Evolutionary conservation across 208 protist genomes (phyloP).

Genomic region (Phytomonas francai): DNA sequence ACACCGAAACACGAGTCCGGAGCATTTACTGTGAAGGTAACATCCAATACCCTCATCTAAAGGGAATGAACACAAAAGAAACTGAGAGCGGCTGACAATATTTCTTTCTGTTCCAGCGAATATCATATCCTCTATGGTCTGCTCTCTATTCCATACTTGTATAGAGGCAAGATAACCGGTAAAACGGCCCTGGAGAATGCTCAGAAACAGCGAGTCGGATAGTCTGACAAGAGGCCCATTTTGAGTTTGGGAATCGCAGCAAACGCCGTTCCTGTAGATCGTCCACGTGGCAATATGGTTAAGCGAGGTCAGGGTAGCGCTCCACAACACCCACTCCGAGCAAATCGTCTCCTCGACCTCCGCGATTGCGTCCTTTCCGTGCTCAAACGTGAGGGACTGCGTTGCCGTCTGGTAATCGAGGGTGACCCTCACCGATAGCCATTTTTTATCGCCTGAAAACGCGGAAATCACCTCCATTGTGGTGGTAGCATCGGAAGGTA

Average conservation of each 20-base stretch:
- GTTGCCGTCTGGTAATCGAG: constrained; percentile 32
- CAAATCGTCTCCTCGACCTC: constrained; percentile 59
- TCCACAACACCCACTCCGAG: constrained; percentile 62
- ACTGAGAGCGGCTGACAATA: constrained; percentile 20
- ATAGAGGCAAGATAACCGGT: constrained; percentile 27
- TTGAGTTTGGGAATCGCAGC: constrained; percentile 30
- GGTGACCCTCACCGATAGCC: constrained; percentile 39
- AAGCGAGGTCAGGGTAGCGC: constrained; percentile 42
- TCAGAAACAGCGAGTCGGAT: constrained; percentile 8
- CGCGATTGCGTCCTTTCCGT: constrained; percentile 49
- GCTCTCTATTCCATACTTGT: constrained; percentile 41
- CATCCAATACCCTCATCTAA: constrained; percentile 68
- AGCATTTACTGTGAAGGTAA: constrained; percentile 36
- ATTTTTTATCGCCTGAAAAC: constrained; percentile 35
- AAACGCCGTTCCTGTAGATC: constrained; percentile 58
- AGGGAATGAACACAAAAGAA: constrained; percentile 47
- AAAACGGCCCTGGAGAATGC: constrained; percentile 18
- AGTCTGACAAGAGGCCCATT: constrained; percentile 39
- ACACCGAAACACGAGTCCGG: constrained; percentile 39
- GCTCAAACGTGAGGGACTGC: constrained; percentile 49
- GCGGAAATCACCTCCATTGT: constrained; percentile 24
- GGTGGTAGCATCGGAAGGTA: constrained; percentile 17
- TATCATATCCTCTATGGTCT: constrained; percentile 35
- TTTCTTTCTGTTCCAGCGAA: background rate
- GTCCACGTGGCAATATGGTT: constrained; percentile 64